A percentile compares a stretch with the other conserved stretches of the same genome.
These are phyloP conservation scores for Chaetomium sp. DNA, from an alignment of 2,329 filamentous ascomycete species.

Conservation along the genomic window DNA sequence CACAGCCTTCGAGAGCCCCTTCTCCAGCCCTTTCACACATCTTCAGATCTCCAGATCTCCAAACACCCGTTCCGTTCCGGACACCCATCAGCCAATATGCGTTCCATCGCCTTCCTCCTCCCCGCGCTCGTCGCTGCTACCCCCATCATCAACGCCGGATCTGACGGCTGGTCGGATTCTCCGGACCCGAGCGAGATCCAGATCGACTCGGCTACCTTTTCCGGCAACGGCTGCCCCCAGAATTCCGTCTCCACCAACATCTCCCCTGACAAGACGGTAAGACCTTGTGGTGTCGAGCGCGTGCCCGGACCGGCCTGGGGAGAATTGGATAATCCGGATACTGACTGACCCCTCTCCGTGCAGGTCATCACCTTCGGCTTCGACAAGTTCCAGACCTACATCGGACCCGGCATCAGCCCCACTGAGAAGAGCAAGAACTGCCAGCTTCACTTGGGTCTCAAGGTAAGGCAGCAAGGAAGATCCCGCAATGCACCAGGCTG, in stretches of 20 bases:
- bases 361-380: constrained; percentile 43
- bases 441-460: constrained; percentile 40
- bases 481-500: neutral
- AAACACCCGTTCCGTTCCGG: constrained; percentile 1
- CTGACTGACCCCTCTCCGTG: neutral
- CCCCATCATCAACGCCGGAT: constrained; percentile 24
- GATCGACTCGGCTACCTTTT: constrained; percentile 35
- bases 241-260: constrained; percentile 37
- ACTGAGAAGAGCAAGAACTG: constrained; percentile 41
- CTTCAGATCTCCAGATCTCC: constrained; percentile 6
- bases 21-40: constrained; percentile 5
- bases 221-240: constrained; percentile 40
- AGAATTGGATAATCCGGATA: neutral
- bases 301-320: neutral
- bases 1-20: constrained; percentile 16
- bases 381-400: constrained; percentile 42
- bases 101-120: constrained; percentile 30
- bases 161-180: constrained; percentile 28
- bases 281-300: neutral
- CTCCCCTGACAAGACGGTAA: constrained; percentile 37
- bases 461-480: constrained; percentile 11
- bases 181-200: constrained; percentile 37
- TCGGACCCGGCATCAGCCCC: constrained; percentile 34
- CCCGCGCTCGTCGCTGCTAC: constrained; percentile 34
- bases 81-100: constrained; percentile 30